Evolutionary conservation across 2,329 filamentous ascomycete species (phyloP), one percentile per base, ranked within the genome.

Genomic region (Trichoderma sp.): DNA sequence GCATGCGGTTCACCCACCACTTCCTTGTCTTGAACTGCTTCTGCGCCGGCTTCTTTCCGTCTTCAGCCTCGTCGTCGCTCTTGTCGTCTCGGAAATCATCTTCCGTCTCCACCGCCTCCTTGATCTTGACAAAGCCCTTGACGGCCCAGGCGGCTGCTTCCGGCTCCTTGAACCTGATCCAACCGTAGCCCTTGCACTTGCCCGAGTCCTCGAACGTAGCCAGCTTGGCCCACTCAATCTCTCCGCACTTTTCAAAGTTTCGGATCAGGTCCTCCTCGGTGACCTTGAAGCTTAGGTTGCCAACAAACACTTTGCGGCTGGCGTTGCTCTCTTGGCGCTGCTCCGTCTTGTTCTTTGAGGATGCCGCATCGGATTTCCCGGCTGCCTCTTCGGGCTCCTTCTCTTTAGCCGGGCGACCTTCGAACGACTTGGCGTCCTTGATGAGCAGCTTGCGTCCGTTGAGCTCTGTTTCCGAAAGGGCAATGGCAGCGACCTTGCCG

Each of bases 121-220:
- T 86, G 74, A 93, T 85, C 80, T 89, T 88, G 69, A 93, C 85
- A 74, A 91, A 97, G 1, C 94, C 94, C 76, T 89, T 90, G 71
- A 97, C 93, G 0, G 81, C 81, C 77, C 79, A 80, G 59, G 89
- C 87, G 0, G 93, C 93, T 0, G 90, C 87, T 67, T 92, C 89
- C 12, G 94, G 76, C 60, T 93, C 89, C 76, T 90, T 89, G 79
- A 98, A 99, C 70, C 92, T 92, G 70, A 99, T 89, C 94, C 95
- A 99, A 6, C 90, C 95, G 80, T 91, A 99, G 19, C 95, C 96
- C 82, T 98, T 98, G 83, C 95, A 99, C 82, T 98, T 99, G 52
- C 95, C 95, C 22, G 90, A 90, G 78, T 99, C 96, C 79, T 98
- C 92, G 76, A 99, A 99, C 0, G 94, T 97, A 3, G 95, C 95